Percentiles rank a stretch among this genome's conserved stretches.
phyloP scores from a whole-genome alignment of 345 rosid genomes.

The Physaria fendleri region DNA sequence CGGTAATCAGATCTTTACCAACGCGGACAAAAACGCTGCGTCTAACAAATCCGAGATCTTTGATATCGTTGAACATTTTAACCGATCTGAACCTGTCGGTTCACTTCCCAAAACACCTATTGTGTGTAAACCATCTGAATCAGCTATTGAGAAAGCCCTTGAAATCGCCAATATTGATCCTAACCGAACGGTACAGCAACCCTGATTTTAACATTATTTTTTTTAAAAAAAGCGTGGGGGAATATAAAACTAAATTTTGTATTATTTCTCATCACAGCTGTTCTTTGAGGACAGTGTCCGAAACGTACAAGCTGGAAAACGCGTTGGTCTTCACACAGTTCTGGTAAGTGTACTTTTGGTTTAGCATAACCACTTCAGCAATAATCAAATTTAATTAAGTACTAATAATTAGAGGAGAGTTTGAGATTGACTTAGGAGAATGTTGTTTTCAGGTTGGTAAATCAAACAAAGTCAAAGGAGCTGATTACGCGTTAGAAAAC shows the following conservation, averaged over 20 bases:
- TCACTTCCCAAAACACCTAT: conserved; percentile 66
- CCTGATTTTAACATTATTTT: neutral
- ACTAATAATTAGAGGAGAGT: no score
- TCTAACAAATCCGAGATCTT: conserved; percentile 45
- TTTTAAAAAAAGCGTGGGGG: neutral
- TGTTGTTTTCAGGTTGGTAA: conserved; percentile 52
- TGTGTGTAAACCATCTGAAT: conserved; percentile 68
- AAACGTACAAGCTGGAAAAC: conserved; percentile 77
- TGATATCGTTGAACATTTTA: conserved; percentile 61
- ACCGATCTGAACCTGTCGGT: conserved; percentile 24
- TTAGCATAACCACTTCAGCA: conserved; percentile 9
- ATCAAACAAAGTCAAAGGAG: conserved; percentile 67
- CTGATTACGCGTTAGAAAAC: conserved; percentile 78
- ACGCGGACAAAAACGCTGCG: conserved; percentile 52
- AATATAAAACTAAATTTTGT: neutral
- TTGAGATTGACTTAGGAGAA: neutral
- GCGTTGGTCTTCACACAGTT: conserved; percentile 73
- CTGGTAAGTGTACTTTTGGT: conserved; percentile 38
- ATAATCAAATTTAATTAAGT: neutral
- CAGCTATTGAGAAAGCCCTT: conserved; percentile 62
- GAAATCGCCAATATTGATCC: conserved; percentile 67
- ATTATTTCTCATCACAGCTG: conserved; percentile 37
- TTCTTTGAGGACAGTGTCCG: conserved; percentile 90
- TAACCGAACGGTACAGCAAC: conserved; percentile 60
- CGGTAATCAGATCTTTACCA: conserved; percentile 67